phyloP scores from a whole-genome alignment of 768 basidiomycete genomes.

The Tremella fuciformis region DNA sequence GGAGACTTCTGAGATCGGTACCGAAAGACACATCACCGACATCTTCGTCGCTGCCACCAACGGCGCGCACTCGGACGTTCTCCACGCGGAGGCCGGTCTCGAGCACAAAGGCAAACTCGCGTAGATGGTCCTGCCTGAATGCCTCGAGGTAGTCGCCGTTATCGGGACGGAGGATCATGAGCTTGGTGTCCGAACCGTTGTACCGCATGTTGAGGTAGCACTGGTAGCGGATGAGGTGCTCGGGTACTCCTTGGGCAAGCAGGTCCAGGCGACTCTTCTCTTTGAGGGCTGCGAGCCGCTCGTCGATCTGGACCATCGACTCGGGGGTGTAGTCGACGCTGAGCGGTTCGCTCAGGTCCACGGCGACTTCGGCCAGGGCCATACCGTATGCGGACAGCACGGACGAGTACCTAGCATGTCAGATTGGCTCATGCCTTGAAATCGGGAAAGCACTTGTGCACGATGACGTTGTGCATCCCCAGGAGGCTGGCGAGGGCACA shows the following conservation, averaged over 20 bases:
- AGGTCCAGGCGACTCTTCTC: no score
- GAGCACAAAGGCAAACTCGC: constrained; percentile 87
- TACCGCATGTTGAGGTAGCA: constrained; percentile 56
- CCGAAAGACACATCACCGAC: constrained; percentile 8
- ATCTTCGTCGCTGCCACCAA: constrained; percentile 39
- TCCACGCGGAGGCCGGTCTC: constrained; percentile 80
- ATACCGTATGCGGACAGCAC: constrained; percentile 91
- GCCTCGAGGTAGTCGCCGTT: constrained; percentile 68
- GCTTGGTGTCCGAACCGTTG: constrained; percentile 64
- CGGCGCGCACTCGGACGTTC: constrained; percentile 87
- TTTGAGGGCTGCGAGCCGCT: background rate
- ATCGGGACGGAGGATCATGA: constrained; percentile 62
- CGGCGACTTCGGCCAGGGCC: constrained; percentile 54
- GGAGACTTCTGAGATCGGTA: background rate
- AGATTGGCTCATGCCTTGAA: constrained; percentile 50
- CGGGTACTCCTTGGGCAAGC: constrained; percentile 54
- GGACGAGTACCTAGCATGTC: constrained; percentile 61
- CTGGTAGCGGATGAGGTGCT: constrained; percentile 66
- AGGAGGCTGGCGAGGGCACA: constrained; percentile 39
- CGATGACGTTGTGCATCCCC: constrained; percentile 12
- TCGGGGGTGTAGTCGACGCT: constrained; percentile 44
- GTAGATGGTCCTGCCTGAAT: constrained; percentile 74
- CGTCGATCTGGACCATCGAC: background rate
- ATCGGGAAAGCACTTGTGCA: constrained; percentile 13
- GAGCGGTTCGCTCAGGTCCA: constrained; percentile 6